Evolutionary conservation across 208 protist species (phyloP).

Genomic region (Trichomonas tenax): DNA sequence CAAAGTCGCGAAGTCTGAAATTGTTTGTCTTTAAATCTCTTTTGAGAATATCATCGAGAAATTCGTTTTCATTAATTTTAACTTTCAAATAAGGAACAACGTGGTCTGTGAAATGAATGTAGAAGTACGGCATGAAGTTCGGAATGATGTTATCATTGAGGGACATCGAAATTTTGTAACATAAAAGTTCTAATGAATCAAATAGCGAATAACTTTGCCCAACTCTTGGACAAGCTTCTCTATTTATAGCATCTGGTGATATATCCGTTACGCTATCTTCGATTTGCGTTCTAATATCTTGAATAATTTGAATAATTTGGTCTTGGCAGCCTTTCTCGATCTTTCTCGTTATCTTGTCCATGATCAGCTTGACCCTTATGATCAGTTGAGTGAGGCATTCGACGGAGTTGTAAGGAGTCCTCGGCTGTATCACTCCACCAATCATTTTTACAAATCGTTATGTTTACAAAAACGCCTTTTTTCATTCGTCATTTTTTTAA

Average conservation of each 20-base stretch:
- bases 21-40: neutral
- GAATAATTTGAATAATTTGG: neutral
- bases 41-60: neutral
- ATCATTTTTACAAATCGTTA: neutral
- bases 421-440: neutral
- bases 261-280: neutral
- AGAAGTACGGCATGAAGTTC: neutral
- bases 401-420: neutral
- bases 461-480: no score
- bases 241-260: neutral
- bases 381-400: neutral
- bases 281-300: neutral
- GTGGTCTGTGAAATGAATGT: neutral
- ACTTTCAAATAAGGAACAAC: neutral
- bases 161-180: neutral
- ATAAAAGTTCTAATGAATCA: neutral
- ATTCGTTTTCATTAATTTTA: neutral
- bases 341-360: neutral
- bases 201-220: neutral
- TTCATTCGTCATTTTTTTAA: no score
- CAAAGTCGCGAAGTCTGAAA: neutral
- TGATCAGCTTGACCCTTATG: neutral
- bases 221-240: neutral
- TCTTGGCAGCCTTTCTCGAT: neutral
- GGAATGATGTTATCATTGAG: neutral